phyloP scores from a whole-genome alignment of 1,284 basidiomycete species.

The Ganoderma meredithae region DNA sequence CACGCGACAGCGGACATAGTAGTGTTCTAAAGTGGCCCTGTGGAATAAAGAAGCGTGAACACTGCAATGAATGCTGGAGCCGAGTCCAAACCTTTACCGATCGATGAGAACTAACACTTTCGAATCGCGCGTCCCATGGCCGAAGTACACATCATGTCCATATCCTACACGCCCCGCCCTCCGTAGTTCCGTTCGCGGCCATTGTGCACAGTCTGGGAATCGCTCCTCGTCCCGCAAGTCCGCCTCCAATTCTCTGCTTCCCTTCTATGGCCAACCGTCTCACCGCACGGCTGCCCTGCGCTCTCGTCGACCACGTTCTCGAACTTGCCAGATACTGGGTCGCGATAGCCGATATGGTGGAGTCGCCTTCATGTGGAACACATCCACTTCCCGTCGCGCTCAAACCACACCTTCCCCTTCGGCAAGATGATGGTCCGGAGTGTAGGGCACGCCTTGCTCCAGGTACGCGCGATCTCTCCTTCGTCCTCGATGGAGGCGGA shows the following conservation, averaged over 20 bases:
- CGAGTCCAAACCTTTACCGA: constrained; percentile 16
- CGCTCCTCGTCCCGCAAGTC: neutral
- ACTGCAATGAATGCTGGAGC: constrained; percentile 14
- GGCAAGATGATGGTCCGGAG: constrained; percentile 53
- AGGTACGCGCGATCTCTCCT: constrained; percentile 43
- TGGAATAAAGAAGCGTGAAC: constrained; percentile 15
- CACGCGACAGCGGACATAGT: constrained; percentile 9
- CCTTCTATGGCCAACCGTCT: neutral
- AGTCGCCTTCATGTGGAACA: constrained; percentile 30
- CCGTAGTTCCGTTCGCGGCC: neutral
- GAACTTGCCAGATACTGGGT: neutral
- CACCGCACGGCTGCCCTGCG: neutral
- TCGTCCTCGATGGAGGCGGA: constrained; percentile 41
- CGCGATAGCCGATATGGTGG: neutral
- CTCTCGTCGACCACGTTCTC: neutral
- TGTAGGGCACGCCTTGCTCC: constrained; percentile 51
- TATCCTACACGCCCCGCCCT: constrained; percentile 6
- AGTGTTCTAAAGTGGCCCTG: constrained; percentile 13
- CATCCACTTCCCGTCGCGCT: constrained; percentile 38
- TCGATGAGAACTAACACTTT: constrained; percentile 7
- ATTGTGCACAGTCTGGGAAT: constrained; percentile 4
- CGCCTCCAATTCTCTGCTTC: neutral
- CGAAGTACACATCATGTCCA: constrained; percentile 8
- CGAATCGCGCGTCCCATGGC: neutral
- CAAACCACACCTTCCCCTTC: constrained; percentile 51